phyloP scores from a whole-genome alignment of 169 alveolate species.

The Plasmodium reichenowi region DNA sequence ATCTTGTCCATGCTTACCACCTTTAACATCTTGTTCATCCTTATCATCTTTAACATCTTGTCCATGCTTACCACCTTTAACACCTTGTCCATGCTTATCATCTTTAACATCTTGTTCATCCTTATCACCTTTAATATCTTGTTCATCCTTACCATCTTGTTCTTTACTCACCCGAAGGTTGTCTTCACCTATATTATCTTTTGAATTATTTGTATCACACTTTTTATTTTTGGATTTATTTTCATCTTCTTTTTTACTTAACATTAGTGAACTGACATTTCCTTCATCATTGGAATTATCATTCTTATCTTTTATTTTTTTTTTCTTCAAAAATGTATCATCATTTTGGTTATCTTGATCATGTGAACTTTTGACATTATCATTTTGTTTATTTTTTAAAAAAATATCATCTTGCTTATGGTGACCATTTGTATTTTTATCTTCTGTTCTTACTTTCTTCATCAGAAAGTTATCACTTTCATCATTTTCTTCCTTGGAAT shows the following conservation, averaged over 20 bases:
- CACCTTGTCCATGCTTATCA: too few relatives aligned
- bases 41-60: neutral
- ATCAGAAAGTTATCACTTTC: too few relatives aligned
- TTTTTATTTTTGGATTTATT: neutral
- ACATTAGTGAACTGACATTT: neutral
- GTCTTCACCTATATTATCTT: neutral
- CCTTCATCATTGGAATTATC: neutral
- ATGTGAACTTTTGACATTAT: too few relatives aligned
- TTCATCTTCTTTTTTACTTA: neutral
- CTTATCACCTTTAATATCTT: neutral
- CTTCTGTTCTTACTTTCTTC: too few relatives aligned
- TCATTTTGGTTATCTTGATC: neutral
- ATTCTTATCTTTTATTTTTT: neutral
- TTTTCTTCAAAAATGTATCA: neutral
- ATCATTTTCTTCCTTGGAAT: too few relatives aligned
- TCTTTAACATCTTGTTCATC: neutral
- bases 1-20: neutral
- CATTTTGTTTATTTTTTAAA: neutral
- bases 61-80: neutral
- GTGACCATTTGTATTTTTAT: too few relatives aligned
- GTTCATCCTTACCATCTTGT: neutral
- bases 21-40: neutral
- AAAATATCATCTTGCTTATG: too few relatives aligned
- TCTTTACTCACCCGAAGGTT: neutral
- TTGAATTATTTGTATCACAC: neutral